Evolutionary conservation across 495 filamentous ascomycete genomes (phyloP), one percentile per base, ranked within the genome.

Genomic region (Xylaria bambusicola): DNA sequence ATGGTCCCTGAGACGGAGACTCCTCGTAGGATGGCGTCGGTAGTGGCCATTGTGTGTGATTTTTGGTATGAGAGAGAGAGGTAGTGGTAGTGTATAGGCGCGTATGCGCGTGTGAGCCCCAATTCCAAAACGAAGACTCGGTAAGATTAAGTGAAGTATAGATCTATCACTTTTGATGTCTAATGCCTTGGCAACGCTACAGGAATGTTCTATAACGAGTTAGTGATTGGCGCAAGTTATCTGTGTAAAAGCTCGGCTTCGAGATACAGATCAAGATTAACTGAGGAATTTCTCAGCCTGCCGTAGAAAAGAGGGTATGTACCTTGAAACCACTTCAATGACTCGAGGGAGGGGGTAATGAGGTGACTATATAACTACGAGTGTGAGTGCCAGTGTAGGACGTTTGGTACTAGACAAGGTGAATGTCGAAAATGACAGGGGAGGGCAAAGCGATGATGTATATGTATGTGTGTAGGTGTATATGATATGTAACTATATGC

Each of bases 1-100:
- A 98, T 77, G 36, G 82, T 62, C 64, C 91, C 93, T 46, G 92
- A 84, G 79, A 98, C 82, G 72, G 86, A 82, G 62, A 97, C 94
- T 76, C 92, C 92, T 78, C 91, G 88, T 63, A 97, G 86, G 71
- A 95, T 87, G 35, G 77, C 69, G 58, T 95, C 90, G 70, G 84
- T 80, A 64, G 80, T 80, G 53, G 84, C 80, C 91, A 94, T 94
- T 58, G 52, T 86, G 66, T 35, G 56, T 17, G 53, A 23, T 64
- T 9, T 44, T 56, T 46, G n/a, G n/a, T n/a, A n/a, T 26, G 17
- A 13, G 26, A 42, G 18, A 51, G 9, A 29, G 18, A 38, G 45
- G 9, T 29, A 29, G 18, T 15, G 24, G 27, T 44, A 49, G 21
- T 17, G 31, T 54, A 6, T 21, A 24, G 29, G 33, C 24, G 40